These are phyloP conservation scores for Rubus parviflorus DNA, from an alignment of 306 rosid genomes.

Conservation along the genomic window DNA sequence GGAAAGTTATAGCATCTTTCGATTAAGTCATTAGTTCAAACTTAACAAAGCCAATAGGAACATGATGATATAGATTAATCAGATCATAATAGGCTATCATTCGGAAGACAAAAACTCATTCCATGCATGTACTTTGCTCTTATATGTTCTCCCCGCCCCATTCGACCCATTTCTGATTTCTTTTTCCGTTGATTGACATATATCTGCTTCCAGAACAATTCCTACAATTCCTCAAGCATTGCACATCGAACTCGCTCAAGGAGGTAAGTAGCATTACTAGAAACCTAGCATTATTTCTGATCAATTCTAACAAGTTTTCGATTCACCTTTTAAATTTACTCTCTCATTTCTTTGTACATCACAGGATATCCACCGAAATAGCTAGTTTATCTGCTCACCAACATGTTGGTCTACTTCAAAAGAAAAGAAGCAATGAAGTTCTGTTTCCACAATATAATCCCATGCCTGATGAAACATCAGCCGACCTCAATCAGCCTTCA, in stretches of 20 bases:
- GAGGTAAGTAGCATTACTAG: conserved; percentile 48
- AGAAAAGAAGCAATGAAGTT: conserved; percentile 62
- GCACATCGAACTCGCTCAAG: conserved; percentile 64
- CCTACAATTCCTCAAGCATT: conserved; percentile 56
- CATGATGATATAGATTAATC: neutral
- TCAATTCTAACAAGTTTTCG: neutral
- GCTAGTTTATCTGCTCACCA: conserved; percentile 62
- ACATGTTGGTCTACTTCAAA: conserved; percentile 51
- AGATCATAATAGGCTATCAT: neutral
- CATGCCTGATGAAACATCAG: conserved; percentile 48
- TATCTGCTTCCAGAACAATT: conserved; percentile 45
- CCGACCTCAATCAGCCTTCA: conserved; percentile 49
- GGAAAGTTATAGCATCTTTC: neutral
- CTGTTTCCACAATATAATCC: conserved; percentile 45
- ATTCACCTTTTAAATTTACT: neutral
- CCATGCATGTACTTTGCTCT: neutral
- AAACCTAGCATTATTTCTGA: neutral
- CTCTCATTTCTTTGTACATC: conserved; percentile 5
- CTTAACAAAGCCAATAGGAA: neutral
- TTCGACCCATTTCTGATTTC: conserved; percentile 2
- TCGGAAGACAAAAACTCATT: neutral
- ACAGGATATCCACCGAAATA: conserved; percentile 85
- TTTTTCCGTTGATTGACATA: conserved; percentile 20
- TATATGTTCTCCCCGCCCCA: neutral
- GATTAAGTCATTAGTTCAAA: neutral